phyloP scores from a whole-genome alignment of 2,329 filamentous ascomycete genomes.

The Pseudocercospora fijiensis region DNA sequence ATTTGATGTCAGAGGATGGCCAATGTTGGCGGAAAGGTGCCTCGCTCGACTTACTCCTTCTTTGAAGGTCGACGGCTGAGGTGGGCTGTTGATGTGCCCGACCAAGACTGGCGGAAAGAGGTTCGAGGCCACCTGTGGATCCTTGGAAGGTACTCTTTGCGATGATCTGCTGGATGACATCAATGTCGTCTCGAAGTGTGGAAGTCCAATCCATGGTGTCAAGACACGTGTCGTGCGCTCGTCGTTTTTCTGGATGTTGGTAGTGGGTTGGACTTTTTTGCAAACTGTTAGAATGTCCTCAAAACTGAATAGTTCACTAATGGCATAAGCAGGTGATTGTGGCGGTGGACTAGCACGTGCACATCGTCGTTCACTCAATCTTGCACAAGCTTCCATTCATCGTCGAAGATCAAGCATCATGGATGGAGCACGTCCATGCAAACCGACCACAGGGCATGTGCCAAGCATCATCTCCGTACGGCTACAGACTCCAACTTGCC shows the following conservation, averaged over 20 bases:
- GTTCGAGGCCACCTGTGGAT: neutral
- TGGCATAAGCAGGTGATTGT: neutral
- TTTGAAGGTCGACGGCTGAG: neutral
- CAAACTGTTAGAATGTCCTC: neutral
- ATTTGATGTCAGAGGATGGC: neutral
- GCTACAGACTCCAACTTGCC: neutral
- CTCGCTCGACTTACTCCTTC: neutral
- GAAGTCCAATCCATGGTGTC: neutral
- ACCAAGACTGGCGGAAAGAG: neutral
- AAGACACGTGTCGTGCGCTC: neutral
- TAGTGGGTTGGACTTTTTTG: neutral
- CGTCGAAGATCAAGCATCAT: neutral
- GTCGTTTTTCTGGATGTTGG: neutral
- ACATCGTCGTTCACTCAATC: neutral
- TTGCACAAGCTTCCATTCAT: neutral
- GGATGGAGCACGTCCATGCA: neutral
- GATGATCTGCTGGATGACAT: neutral
- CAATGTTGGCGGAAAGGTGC: neutral
- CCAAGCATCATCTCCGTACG: neutral
- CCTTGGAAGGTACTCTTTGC: neutral
- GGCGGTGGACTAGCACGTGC: neutral
- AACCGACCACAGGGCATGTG: neutral
- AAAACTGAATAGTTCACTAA: neutral
- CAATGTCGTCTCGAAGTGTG: slow-evolving; percentile 1
- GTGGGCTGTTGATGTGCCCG: neutral